Base-by-base conservation (phyloP, 139 green algal genomes). In the Edaphochlamys debaryana region DNA sequence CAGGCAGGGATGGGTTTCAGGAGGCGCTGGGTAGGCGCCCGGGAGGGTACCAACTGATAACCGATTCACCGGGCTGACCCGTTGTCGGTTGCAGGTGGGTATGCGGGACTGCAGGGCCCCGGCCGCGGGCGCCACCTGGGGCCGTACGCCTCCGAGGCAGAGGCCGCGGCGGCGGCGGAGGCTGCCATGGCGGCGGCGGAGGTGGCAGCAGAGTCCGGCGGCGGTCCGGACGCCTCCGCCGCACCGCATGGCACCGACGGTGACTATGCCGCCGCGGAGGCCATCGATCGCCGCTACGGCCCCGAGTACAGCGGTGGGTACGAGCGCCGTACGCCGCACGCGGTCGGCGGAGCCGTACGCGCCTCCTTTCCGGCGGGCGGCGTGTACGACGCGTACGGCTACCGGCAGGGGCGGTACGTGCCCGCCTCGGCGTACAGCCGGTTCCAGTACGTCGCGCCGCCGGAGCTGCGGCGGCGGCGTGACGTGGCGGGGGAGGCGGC, bases 391-490 rank as follows among this genome's bases (percentile, higher is more conserved):
- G 11, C 45, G 45, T 54, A 54, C 45, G 45, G 45, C 13, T 13
- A 41, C 64, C 22, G 36, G 34, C 60, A 36, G 30, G 60, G 60
- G 30, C 56, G 11, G 45, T 54, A 54, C 45, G 45, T 9, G 45
- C 45, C 9, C 11, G 13, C 45, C 11, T 13, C 45, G 45, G 11
- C 45, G 45, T 30, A 4, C 4, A 38, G n/a, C n/a, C n/a, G 60
- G 64, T 42, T 67, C 63, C 76, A 42, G 19, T 82, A 82, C 42
- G 64, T 73, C 4, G 2, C 76, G 64, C 76, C 63, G 42, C 29
- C 32, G 64, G 42, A 82, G 76, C 62, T 82, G 63, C 32, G 76
- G 30, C n/a, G 40, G 63, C 32, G 7, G 42, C 63, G 63, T 0
- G 76, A 82, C 22, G 34, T 11, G 34, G 27, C 45, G 62, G 62